Base-by-base conservation (phyloP, 2,329 filamentous ascomycete species). In the Stylonectria norvegica region DNA sequence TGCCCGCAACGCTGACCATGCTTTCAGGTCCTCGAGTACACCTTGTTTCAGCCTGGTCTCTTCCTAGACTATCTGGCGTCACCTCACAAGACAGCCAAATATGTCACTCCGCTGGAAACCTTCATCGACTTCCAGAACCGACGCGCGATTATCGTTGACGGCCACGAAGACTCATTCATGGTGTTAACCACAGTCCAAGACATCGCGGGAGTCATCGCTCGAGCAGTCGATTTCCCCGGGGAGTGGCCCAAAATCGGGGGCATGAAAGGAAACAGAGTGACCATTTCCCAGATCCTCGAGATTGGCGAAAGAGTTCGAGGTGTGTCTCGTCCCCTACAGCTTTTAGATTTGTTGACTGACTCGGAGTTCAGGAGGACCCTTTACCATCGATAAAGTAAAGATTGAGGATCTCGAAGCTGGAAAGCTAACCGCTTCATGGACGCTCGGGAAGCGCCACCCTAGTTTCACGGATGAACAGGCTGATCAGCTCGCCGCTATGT, bases 41-140 rank as follows among this genome's bases (percentile, higher is more conserved):
- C 62, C 1, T 60, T 79, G 0, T 79, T 81, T 48, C 74, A 79
- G 25, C 72, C 72, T 0, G 75, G 73, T 0, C 49, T 78, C 2
- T 78, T 79, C 52, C 51, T 73, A 18, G 67, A 81, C 54, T 80
- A 80, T 58, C 62, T 79, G 23, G 73, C 72, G 1, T 69, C 62
- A 36, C 76, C 78, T 0, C 53, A 72, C 40, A 62, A 67, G 29
- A 68, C 75, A 0, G 55, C 68, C 6, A 72, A 68, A 23, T 60
- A 73, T 22, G 50, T 80, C 0, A 49, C 60, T 1, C 58, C 64
- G 0, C 52, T 72, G 2, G 57, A 72, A 12, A 63, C 48, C 0
- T 42, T 60, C 1, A 55, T 72, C 20, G 63, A 72, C 49, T 67
- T 70, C 20, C 14, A 66, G 9, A 55, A 63, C 5, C 56, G 63